Conservation (phyloP, 2,329 filamentous ascomycete genomes). For the Tolypocladium tundrense region DNA sequence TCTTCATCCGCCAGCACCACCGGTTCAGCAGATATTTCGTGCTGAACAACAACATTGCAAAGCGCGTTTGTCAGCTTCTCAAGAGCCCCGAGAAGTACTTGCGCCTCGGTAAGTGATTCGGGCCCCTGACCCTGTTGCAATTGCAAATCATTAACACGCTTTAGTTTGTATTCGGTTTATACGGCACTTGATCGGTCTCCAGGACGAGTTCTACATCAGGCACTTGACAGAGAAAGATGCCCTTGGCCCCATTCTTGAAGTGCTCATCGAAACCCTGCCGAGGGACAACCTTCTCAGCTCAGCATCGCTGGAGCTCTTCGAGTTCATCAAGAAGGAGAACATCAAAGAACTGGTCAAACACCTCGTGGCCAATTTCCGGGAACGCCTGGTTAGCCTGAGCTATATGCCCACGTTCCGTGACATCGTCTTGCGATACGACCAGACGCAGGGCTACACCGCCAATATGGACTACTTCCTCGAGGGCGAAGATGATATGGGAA, state of each 20-base stretch:
- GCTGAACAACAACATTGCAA: constrained; percentile 64
- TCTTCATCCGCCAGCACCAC: constrained; percentile 84
- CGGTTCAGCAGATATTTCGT: constrained; percentile 84
- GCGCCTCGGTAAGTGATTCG: constrained; percentile 60
- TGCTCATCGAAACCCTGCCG: constrained; percentile 76
- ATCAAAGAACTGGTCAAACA: constrained; percentile 75
- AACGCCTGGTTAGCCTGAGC: constrained; percentile 63
- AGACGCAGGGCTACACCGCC: constrained; percentile 57
- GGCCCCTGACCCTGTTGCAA: constrained; percentile 4
- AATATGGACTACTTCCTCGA: constrained; percentile 65
- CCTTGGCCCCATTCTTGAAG: constrained; percentile 74
- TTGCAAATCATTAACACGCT: constrained; percentile 10
- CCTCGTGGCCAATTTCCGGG: constrained; percentile 73
- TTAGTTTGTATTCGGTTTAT: constrained; percentile 87
- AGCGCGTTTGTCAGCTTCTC: constrained; percentile 74
- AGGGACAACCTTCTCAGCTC: constrained; percentile 91
- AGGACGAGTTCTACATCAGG: constrained; percentile 85
- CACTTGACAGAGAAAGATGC: constrained; percentile 74
- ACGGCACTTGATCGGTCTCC: constrained; percentile 70
- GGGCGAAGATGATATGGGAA: constrained; percentile 48
- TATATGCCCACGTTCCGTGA: constrained; percentile 80
- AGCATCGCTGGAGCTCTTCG: constrained; percentile 87
- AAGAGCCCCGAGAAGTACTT: constrained; percentile 81
- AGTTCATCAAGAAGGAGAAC: constrained; percentile 74
- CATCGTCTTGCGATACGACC: constrained; percentile 68